Base-by-base conservation (phyloP, 2,329 filamentous ascomycete genomes). In the Tolypocladium endophyticum region DNA sequence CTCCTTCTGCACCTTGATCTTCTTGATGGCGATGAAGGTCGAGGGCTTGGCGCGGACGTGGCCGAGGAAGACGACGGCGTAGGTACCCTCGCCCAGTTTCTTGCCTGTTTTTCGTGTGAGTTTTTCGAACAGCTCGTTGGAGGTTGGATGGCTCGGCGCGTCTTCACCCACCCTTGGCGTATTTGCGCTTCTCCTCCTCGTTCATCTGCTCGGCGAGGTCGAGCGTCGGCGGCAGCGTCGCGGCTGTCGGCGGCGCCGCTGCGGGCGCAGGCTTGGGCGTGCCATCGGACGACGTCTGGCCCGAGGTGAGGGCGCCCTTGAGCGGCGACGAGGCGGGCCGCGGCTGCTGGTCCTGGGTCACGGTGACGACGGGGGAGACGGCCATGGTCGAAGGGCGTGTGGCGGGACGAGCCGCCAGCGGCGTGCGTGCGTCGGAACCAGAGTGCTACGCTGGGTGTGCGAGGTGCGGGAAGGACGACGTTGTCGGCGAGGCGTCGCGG, bases 31-130 rank as follows among this genome's bases (percentile, higher is more conserved):
- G 63, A 99, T 90, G 59, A 89, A 83, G 50, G 85, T 82, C 39
- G 81, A 81, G 7, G 91, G 88, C 67, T 94, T 86, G 66, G 77
- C 78, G 61, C 87, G 84, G 54, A 94, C 82, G 74, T 93, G 89
- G 58, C 92, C 94, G 58, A 92, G 85, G 78, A 92, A 97, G 69
- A 99, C 94, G 69, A 95, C 87, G 71, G 94, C 94, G 73, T 99
- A 99, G 64, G 94, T 97, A 78, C 94, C 94, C 75, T 96, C 91
- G 73, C 94, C 94, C 61, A 99, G 85, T 71, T 94, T 94, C 72
- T 89, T 92, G 69, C 90, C 90, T 91, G 65, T 0, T 47, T 8
- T 4, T 8, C 8, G 30, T 33, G 30, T 33, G 30, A 33, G 30
- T 33, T 33, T 8, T 8, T 33, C n/a, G 30, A 33, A 33, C 30